These are phyloP conservation scores for Exophiala aquamarina DNA, from an alignment of 2,329 filamentous ascomycete genomes.

Conservation along the genomic window DNA sequence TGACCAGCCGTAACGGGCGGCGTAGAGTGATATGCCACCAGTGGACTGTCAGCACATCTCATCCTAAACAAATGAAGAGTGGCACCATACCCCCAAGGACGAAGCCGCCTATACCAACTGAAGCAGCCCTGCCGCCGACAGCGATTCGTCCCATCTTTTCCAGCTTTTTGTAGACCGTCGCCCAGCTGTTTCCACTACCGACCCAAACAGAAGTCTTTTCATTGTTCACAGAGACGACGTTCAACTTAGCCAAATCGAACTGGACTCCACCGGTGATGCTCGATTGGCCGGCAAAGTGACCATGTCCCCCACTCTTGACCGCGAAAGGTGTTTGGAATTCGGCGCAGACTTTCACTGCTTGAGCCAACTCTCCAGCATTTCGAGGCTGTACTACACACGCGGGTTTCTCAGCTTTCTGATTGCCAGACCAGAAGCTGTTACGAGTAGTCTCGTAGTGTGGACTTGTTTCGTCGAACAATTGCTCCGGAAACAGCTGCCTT, in stretches of 20 bases:
- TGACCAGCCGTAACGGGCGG: constrained; percentile 23
- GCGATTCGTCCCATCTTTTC: constrained; percentile 34
- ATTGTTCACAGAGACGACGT: constrained; percentile 28
- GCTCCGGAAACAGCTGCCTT: too few relatives aligned
- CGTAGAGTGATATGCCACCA: constrained; percentile 26
- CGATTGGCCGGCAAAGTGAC: constrained; percentile 54
- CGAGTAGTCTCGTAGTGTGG: too few relatives aligned
- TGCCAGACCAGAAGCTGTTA: too few relatives aligned
- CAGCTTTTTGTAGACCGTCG: constrained; percentile 34
- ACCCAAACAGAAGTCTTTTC: constrained; percentile 33
- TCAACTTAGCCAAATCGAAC: constrained; percentile 35
- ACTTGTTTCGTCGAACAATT: too few relatives aligned
- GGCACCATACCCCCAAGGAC: constrained; percentile 31
- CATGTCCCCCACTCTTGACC: constrained; percentile 59
- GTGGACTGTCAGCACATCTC: too few relatives aligned
- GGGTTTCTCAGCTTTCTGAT: too few relatives aligned
- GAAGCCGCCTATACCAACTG: constrained; percentile 32
- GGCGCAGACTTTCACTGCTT: too few relatives aligned
- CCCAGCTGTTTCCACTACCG: constrained; percentile 38
- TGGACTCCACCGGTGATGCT: constrained; percentile 47
- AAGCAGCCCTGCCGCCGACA: constrained; percentile 34
- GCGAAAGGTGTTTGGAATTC: too few relatives aligned
- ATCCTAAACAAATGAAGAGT: too few relatives aligned
- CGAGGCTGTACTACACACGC: too few relatives aligned
- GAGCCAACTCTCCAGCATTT: too few relatives aligned